Base-by-base conservation (phyloP, 306 rosid genomes). In the Elaeagnus macrophylla region DNA sequence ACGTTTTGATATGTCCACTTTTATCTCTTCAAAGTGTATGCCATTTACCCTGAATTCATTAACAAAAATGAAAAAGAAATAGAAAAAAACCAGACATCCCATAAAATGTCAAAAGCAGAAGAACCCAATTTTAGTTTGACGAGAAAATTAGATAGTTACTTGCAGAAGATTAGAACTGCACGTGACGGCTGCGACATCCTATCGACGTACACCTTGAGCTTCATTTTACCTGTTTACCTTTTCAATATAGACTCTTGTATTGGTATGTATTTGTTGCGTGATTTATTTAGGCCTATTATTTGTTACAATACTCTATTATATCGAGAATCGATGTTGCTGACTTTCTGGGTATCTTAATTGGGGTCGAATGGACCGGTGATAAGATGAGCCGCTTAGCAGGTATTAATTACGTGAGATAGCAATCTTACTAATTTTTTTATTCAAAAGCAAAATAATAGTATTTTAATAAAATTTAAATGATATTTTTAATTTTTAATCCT, bases 151-250 rank as follows among this genome's bases (percentile, higher is more conserved):
- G 1, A 12, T 25, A 54, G 54, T 64, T 68, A 90, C 96, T 78
- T 91, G 99, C 94, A 84, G 67, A 91, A 91, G 77, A 86, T 71
- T 19, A 91, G 67, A 67, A 87, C 63, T 0, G 99, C 95, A 40
- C 99, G 89, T 1, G 95, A 86, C 14, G 99, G 99, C 62, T 84
- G 89, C 63, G 95, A 91, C 85, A 91, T 37, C 37, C 96, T 80
- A 36, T 91, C 93, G 0, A 60, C 85, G 56, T 78, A 87, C 6
- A 91, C 85, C 67, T 82, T 82, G 43, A 91, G 85, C 79, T 67
- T 79, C 96, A 82, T 79, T 64, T 16, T 49, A 25, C 32, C 2
- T 18, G 17, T 36, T 43, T 12, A 11, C 10, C 9, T 38, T 32
- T 12, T 37, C 14, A 44, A 44, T 10, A 6, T 11, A 12, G 9